These are phyloP conservation scores for Iberis pinnata DNA, from an alignment of 345 rosid genomes.

Conservation along the genomic window DNA sequence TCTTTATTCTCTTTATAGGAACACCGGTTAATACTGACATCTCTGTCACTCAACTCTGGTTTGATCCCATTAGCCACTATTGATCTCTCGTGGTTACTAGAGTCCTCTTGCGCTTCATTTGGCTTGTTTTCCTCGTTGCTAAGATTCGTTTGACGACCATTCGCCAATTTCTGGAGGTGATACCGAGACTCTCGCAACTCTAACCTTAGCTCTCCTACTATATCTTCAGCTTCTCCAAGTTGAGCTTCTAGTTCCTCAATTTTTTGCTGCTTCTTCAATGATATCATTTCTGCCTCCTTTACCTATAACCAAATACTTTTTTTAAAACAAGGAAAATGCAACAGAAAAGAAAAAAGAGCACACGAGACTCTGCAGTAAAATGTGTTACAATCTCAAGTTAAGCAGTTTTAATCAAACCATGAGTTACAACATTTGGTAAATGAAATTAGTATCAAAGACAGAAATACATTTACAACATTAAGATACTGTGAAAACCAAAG, in stretches of 20 bases:
- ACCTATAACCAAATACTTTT: conserved; percentile 37
- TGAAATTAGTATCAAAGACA: not conserved
- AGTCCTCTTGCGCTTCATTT: conserved; percentile 25
- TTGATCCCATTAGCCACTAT: conserved; percentile 21
- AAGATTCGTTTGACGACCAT: conserved; percentile 12
- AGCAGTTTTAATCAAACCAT: not conserved
- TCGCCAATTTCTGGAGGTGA: conserved; percentile 43
- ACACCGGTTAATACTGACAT: conserved; percentile 30
- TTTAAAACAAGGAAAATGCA: not conserved
- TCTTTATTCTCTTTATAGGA: conserved; percentile 33
- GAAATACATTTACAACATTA: not conserved
- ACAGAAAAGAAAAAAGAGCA: not conserved
- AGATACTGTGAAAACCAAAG: not conserved
- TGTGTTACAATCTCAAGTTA: conserved; percentile 4
- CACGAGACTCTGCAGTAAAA: not conserved
- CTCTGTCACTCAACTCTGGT: conserved; percentile 27
- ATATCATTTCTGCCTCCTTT: conserved; percentile 54
- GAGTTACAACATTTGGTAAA: not conserved
- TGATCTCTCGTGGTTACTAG: conserved; percentile 31
- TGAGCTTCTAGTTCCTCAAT: conserved; percentile 89
- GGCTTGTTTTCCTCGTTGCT: not conserved
- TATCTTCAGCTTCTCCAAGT: conserved; percentile 83
- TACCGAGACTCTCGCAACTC: conserved; percentile 63
- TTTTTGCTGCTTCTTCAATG: conserved; percentile 45
- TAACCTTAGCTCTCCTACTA: conserved; percentile 69